phyloP scores from a whole-genome alignment of 768 basidiomycete species.

The Mycena vitilis region DNA sequence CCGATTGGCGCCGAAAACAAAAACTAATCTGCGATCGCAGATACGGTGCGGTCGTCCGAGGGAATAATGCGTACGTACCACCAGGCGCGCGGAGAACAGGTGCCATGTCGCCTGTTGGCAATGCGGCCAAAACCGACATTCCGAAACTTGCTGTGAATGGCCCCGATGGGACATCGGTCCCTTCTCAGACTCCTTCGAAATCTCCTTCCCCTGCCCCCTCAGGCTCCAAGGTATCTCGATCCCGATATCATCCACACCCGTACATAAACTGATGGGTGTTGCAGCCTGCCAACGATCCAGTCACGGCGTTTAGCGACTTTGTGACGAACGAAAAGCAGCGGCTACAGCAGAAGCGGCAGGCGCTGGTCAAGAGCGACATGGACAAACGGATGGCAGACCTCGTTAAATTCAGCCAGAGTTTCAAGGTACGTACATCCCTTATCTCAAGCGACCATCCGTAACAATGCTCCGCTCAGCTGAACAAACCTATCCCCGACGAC shows the following conservation, averaged over 20 bases:
- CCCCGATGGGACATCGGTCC: slow-evolving; percentile 72
- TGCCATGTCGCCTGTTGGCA: slow-evolving; percentile 42
- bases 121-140: slow-evolving; percentile 58
- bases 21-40: slow-evolving; percentile 56
- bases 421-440: slow-evolving; percentile 76
- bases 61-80: slow-evolving; percentile 92
- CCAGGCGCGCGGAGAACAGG: slow-evolving; percentile 82
- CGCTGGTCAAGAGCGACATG: slow-evolving; percentile 91
- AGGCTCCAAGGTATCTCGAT: slow-evolving; percentile 60
- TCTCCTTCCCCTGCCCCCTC: slow-evolving; percentile 74
- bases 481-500: slow-evolving; percentile 95
- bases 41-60: slow-evolving; percentile 92
- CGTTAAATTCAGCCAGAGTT: slow-evolving; percentile 90
- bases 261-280: slow-evolving; percentile 22
- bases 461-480: slow-evolving; percentile 64
- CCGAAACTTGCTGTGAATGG: slow-evolving; percentile 84
- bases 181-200: slow-evolving; percentile 61
- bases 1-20: slow-evolving; percentile 2
- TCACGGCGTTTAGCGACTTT: slow-evolving; percentile 91
- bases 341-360: slow-evolving; percentile 90
- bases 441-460: slow-evolving; percentile 1
- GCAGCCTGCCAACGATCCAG: slow-evolving; percentile 78
- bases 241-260: neutral
- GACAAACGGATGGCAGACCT: slow-evolving; percentile 94
- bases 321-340: slow-evolving; percentile 93